Evolutionary conservation across 345 rosid genomes (phyloP).

Genomic region (Eucalyptus polyanthemos): DNA sequence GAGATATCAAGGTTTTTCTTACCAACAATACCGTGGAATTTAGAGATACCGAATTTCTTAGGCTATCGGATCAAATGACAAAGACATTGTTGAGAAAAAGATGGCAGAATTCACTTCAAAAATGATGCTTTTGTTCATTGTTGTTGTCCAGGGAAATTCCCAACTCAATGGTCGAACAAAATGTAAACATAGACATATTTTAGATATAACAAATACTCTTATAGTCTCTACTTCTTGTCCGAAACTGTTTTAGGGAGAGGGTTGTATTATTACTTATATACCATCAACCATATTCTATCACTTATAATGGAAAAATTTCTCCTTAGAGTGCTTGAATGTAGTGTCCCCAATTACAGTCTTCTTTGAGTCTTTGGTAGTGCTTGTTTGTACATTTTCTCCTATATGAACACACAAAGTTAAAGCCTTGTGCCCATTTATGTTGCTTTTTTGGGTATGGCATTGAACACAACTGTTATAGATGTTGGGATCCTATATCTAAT

Average conservation of each 20-base stretch:
- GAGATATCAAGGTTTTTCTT: not conserved
- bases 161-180: not conserved
- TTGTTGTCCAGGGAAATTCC: not conserved
- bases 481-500: not conserved
- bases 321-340: not conserved
- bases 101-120: not conserved
- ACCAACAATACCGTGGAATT: not conserved
- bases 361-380: not conserved
- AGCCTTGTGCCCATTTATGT: not conserved
- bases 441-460: not conserved
- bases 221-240: not conserved
- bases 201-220: not conserved
- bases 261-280: not conserved
- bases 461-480: too few species aligned
- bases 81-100: too few species aligned
- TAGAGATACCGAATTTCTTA: not conserved
- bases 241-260: not conserved
- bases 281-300: not conserved
- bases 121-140: not conserved
- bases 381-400: not conserved
- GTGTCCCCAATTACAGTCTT: not conserved
- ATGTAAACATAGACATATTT: not conserved
- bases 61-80: too few species aligned
- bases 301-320: not conserved
- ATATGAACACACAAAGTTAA: too few species aligned